These are phyloP conservation scores for Fomitopsis pinicola DNA, from an alignment of 1,284 basidiomycete genomes.

Conservation along the genomic window DNA sequence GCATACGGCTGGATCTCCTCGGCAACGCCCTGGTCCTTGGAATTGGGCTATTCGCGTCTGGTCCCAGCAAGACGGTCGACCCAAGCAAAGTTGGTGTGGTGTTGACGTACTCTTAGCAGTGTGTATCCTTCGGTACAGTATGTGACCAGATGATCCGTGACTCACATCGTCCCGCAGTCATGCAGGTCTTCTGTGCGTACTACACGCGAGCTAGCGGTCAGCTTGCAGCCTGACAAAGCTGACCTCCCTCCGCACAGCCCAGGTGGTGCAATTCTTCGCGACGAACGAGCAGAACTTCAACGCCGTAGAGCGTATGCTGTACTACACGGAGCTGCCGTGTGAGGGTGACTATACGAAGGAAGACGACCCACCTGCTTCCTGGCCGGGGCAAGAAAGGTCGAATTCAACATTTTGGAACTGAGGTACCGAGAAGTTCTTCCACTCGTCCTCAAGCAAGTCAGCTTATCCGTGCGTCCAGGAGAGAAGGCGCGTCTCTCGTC, in stretches of 20 bases:
- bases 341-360: constrained; percentile 40
- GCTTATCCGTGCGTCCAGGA: constrained; percentile 59
- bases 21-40: constrained; percentile 75
- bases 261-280: constrained; percentile 54
- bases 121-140: constrained; percentile 21
- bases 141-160: background rate
- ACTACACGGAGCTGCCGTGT: constrained; percentile 49
- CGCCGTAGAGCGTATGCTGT: constrained; percentile 62
- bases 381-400: constrained; percentile 66
- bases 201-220: too few species aligned
- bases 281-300: constrained; percentile 71
- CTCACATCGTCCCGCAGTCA: constrained; percentile 35
- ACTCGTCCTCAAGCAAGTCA: constrained; percentile 65
- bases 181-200: constrained; percentile 49
- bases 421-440: constrained; percentile 72
- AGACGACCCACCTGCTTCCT: constrained; percentile 53
- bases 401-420: constrained; percentile 60
- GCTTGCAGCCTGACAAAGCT: background rate
- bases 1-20: constrained; percentile 58
- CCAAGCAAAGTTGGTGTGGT: constrained; percentile 59
- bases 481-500: constrained; percentile 48
- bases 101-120: constrained; percentile 59
- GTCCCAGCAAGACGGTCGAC: constrained; percentile 44
- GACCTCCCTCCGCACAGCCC: constrained; percentile 31
- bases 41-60: constrained; percentile 66